Percentiles rank a stretch among this genome's conserved stretches.
Conservation (phyloP, 1,284 basidiomycete genomes). For the Sanghuangporus weigelae region DNA sequence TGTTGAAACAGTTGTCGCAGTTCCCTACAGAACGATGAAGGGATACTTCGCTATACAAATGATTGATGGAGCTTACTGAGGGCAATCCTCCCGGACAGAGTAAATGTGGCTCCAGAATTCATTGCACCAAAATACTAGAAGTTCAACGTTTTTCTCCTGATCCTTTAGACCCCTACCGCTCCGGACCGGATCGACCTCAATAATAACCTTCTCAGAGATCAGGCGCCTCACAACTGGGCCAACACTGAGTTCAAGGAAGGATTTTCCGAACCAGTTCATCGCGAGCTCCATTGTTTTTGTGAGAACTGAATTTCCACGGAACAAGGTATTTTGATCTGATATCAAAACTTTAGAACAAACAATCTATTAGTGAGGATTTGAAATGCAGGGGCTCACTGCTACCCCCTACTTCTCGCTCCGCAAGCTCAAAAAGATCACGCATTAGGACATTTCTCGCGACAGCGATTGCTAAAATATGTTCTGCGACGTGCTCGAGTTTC, state of each 20-base stretch:
- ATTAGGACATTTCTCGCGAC: constrained; percentile 57
- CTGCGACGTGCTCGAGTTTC: constrained; percentile 54
- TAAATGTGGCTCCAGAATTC: constrained; percentile 79
- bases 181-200: constrained; percentile 73
- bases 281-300: constrained; percentile 78
- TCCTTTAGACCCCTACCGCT: constrained; percentile 54
- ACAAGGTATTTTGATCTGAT: constrained; percentile 60
- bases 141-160: constrained; percentile 53
- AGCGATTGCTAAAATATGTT: constrained; percentile 62
- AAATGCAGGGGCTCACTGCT: constrained; percentile 30
- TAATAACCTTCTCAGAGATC: constrained; percentile 62
- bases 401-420: constrained; percentile 61
- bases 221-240: constrained; percentile 63
- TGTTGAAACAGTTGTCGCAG: constrained; percentile 68
- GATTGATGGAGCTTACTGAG: constrained; percentile 46
- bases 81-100: constrained; percentile 63
- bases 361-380: background rate
- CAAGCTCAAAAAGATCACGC: constrained; percentile 61
- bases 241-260: constrained; percentile 73
- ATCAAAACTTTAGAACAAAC: background rate
- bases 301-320: constrained; percentile 75
- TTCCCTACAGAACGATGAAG: constrained; percentile 46
- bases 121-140: constrained; percentile 66
- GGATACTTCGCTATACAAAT: constrained; percentile 17
- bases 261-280: constrained; percentile 70